These are phyloP conservation scores for Nothophytophthora sp. DNA, from an alignment of 352 stramenopile species.

Conservation along the genomic window DNA sequence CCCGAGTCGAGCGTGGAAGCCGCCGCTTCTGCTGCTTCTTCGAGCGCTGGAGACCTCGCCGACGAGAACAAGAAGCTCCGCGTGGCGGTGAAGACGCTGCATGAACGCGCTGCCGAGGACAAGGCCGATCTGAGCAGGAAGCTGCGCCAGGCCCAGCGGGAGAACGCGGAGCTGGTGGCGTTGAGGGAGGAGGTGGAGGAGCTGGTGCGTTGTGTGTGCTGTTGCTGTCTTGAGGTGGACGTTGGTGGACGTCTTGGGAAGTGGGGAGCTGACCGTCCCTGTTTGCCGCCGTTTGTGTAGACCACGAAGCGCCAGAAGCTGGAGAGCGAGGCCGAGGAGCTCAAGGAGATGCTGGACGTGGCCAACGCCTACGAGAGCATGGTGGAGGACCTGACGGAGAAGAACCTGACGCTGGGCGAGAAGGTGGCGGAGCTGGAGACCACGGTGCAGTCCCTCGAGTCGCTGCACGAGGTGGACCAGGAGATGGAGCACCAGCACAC, in stretches of 20 bases:
- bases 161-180: conserved; percentile 64
- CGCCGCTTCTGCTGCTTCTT: conserved; percentile 1
- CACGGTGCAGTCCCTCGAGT: conserved; percentile 74
- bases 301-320: conserved; percentile 54
- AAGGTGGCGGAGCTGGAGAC: conserved; percentile 78
- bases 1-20: conserved; percentile 26
- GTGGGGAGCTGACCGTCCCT: background rate
- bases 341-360: conserved; percentile 87
- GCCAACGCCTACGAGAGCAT: conserved; percentile 88
- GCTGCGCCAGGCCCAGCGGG: conserved; percentile 69
- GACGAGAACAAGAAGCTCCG: conserved; percentile 89
- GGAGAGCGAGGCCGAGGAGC: conserved; percentile 72
- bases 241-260: background rate
- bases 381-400: conserved; percentile 89
- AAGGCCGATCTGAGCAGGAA: conserved; percentile 85
- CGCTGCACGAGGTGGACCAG: conserved; percentile 81
- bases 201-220: conserved; percentile 37
- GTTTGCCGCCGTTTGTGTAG: conserved; percentile 18
- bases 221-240: background rate
- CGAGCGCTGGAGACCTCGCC: conserved; percentile 39
- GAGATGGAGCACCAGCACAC: conserved; percentile 90
- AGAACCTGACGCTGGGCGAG: conserved; percentile 84
- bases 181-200: conserved; percentile 77
- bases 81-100: conserved; percentile 77
- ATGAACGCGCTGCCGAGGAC: conserved; percentile 77